phyloP scores from a whole-genome alignment of 2,329 filamentous ascomycete species.

The Saccharata proteae region DNA sequence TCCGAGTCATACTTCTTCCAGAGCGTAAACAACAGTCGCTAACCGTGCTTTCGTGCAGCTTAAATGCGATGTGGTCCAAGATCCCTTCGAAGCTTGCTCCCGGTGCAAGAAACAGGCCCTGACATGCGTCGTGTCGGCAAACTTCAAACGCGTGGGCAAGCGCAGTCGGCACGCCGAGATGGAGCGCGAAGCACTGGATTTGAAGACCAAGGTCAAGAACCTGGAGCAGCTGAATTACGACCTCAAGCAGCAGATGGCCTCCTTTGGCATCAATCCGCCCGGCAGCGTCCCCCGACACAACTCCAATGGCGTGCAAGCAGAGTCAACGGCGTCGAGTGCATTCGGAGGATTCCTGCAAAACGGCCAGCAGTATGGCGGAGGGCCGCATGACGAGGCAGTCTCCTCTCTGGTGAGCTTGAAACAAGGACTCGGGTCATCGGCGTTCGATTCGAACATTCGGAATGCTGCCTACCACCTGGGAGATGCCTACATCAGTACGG shows the following conservation, averaged over 20 bases:
- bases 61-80: slow-evolving; percentile 73
- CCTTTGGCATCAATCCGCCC: slow-evolving; percentile 4
- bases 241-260: slow-evolving; percentile 41
- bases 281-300: slow-evolving; percentile 16
- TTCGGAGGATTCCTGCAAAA: slow-evolving; percentile 6
- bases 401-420: slow-evolving; percentile 8
- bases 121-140: slow-evolving; percentile 75
- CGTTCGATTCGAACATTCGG: slow-evolving; percentile 3
- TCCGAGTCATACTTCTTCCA: neutral
- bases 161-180: slow-evolving; percentile 74
- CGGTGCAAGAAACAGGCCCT: slow-evolving; percentile 70
- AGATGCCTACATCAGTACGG: slow-evolving; percentile 13
- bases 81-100: slow-evolving; percentile 65
- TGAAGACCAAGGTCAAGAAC: slow-evolving; percentile 23
- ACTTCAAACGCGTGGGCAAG: slow-evolving; percentile 77
- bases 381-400: slow-evolving; percentile 9
- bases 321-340: slow-evolving; percentile 23
- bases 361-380: slow-evolving; percentile 14
- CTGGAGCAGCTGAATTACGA: slow-evolving; percentile 49
- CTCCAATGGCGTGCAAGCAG: slow-evolving; percentile 44
- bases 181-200: slow-evolving; percentile 63
- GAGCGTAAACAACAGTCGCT: slow-evolving; percentile 10
- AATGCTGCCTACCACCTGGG: slow-evolving; percentile 8
- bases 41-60: slow-evolving; percentile 39
- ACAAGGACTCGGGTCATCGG: slow-evolving; percentile 5